Percentiles rank a stretch among this genome's conserved stretches.
These are phyloP conservation scores for Trametes cinnabarina DNA, from an alignment of 768 basidiomycete species.

Conservation along the genomic window DNA sequence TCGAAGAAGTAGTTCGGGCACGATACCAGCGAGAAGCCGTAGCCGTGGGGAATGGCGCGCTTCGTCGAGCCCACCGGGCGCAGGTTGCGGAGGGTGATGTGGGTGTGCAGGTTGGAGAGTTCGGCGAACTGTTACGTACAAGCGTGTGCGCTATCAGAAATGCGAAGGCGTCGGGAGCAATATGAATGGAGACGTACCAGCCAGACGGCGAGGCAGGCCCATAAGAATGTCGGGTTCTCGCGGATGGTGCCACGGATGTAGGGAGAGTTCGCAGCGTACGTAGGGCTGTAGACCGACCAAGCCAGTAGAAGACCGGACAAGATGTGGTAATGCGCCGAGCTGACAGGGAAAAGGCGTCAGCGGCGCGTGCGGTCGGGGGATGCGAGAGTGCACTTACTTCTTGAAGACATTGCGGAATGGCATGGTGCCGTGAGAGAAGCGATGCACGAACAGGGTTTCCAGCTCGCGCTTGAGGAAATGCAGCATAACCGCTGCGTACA, in stretches of 20 bases:
- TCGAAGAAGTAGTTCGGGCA: conserved; percentile 97
- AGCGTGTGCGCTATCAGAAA: not conserved
- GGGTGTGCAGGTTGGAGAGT: conserved; percentile 80
- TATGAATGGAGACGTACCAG: conserved; percentile 50
- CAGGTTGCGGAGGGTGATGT: conserved; percentile 78
- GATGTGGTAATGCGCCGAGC: conserved; percentile 88
- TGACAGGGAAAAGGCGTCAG: conserved; percentile 32
- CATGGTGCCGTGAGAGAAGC: conserved; percentile 95
- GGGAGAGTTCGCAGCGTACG: conserved; percentile 64
- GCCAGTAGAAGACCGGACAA: conserved; percentile 79
- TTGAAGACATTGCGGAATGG: conserved; percentile 81
- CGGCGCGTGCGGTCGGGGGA: not conserved
- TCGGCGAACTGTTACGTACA: conserved; percentile 64
- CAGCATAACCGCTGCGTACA: conserved; percentile 70
- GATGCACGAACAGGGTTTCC: conserved; percentile 92
- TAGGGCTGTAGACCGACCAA: conserved; percentile 77
- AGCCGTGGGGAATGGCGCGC: conserved; percentile 88
- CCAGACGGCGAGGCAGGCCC: conserved; percentile 66
- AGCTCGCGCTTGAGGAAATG: conserved; percentile 92
- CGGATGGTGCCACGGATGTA: conserved; percentile 61
- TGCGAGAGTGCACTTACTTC: conserved; percentile 57
- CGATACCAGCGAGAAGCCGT: conserved; percentile 84
- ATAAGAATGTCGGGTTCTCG: conserved; percentile 66
- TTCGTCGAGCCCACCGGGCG: conserved; percentile 77
- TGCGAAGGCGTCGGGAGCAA: not conserved